phyloP scores from a whole-genome alignment of 352 stramenopile species.

The Phytophthora megakarya region DNA sequence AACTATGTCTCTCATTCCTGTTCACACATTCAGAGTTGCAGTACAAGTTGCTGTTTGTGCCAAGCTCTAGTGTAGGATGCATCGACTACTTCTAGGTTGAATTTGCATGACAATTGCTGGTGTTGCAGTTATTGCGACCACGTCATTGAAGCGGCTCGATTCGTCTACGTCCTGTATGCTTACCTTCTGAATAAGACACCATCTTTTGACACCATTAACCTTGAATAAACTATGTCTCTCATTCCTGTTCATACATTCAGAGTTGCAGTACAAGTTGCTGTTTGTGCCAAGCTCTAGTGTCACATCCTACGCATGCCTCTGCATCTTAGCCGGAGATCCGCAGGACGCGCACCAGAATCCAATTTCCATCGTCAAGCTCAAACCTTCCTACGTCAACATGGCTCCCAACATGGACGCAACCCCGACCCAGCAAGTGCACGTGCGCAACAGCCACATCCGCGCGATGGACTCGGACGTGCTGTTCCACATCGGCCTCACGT shows the following conservation, averaged over 20 bases:
- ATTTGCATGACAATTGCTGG: not conserved
- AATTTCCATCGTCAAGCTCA: conserved; percentile 23
- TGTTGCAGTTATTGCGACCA: not conserved
- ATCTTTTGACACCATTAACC: conserved; percentile 13
- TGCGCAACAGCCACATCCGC: conserved; percentile 68
- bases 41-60: conserved; percentile 10
- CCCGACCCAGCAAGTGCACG: conserved; percentile 35
- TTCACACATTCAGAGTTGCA: conserved; percentile 27
- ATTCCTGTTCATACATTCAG: conserved; percentile 26
- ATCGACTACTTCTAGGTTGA: not conserved
- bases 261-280: conserved; percentile 22
- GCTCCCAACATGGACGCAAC: conserved; percentile 33
- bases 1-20: conserved; percentile 17
- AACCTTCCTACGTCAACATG: conserved; percentile 26
- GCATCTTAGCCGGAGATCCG: conserved; percentile 9
- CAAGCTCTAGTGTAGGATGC: not conserved
- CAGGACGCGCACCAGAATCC: conserved; percentile 21
- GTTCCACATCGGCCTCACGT: conserved; percentile 80
- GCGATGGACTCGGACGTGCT: conserved; percentile 71
- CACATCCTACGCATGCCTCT: conserved; percentile 19
- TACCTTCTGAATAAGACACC: conserved; percentile 18
- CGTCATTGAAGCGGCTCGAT: conserved; percentile 15
- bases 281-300: not conserved
- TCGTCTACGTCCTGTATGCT: conserved; percentile 18
- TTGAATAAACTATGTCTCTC: conserved; percentile 2